Evolutionary conservation across 2,329 filamentous ascomycete genomes (phyloP).

Genomic region (Hortaea werneckii): DNA sequence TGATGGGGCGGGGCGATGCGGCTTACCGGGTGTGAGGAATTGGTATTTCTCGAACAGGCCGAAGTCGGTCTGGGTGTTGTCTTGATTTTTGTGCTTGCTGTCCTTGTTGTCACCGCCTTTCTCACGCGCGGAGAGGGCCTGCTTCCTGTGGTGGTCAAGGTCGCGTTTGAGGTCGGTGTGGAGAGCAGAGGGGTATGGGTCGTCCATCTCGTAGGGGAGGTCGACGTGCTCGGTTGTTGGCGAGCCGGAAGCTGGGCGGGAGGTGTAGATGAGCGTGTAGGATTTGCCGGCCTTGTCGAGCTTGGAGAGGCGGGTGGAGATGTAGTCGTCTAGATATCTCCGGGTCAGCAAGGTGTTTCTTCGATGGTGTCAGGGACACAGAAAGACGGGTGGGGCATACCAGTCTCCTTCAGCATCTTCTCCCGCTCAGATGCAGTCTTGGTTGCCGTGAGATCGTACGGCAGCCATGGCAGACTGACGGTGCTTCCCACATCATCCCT

Average conservation of each 20-base stretch:
- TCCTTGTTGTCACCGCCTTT: constrained; percentile 5
- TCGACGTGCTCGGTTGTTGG: not conserved
- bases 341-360: not conserved
- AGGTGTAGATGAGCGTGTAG: constrained; percentile 4
- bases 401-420: not conserved
- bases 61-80: constrained; percentile 27
- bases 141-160: constrained; percentile 23
- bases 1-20: not conserved
- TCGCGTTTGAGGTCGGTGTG: constrained; percentile 69
- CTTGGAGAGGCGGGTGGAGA: constrained; percentile 1
- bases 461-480: not conserved
- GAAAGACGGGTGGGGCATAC: not conserved
- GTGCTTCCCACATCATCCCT: constrained; percentile 2
- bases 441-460: not conserved
- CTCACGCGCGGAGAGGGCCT: constrained; percentile 5
- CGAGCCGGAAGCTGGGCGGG: not conserved
- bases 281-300: not conserved
- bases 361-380: not conserved
- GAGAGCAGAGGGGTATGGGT: constrained; percentile 51
- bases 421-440: not conserved
- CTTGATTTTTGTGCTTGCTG: constrained; percentile 5
- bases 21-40: constrained; percentile 77
- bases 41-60: constrained; percentile 86
- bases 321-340: constrained; percentile 1
- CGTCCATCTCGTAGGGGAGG: constrained; percentile 52